These are phyloP conservation scores for Phytophthora boehmeriae DNA, from an alignment of 352 stramenopile species.

Conservation along the genomic window DNA sequence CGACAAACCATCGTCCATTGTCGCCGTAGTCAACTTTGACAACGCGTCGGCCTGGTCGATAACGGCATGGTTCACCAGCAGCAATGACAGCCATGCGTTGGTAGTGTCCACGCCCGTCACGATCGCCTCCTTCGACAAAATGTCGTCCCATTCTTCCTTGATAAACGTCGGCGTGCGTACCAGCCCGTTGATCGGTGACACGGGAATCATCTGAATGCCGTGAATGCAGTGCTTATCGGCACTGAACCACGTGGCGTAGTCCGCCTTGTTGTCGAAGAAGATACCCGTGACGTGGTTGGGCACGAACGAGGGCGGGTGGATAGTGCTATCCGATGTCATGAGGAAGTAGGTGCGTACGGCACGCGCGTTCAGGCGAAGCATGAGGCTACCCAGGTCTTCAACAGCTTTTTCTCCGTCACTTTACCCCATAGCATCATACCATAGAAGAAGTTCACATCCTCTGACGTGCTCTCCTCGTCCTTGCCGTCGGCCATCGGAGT, in stretches of 20 bases:
- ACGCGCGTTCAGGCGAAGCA: constrained; percentile 53
- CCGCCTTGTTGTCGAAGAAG: constrained; percentile 79
- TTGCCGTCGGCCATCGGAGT: constrained; percentile 49
- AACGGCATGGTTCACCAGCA: constrained; percentile 59
- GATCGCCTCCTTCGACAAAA: constrained; percentile 71
- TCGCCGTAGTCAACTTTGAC: constrained; percentile 7
- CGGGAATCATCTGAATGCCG: constrained; percentile 83
- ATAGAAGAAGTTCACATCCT: constrained; percentile 67
- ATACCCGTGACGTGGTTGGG: constrained; percentile 70
- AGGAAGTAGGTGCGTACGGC: constrained; percentile 65
- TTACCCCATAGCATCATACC: constrained; percentile 62
- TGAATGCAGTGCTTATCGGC: constrained; percentile 79
- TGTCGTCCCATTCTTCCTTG: constrained; percentile 77
- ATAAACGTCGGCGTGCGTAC: constrained; percentile 68
- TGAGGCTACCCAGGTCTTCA: constrained; percentile 49
- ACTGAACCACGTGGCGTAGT: constrained; percentile 84
- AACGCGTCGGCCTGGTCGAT: constrained; percentile 49
- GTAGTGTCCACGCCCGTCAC: constrained; percentile 47
- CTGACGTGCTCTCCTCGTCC: constrained; percentile 53
- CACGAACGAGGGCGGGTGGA: constrained; percentile 57
- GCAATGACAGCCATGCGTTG: constrained; percentile 57
- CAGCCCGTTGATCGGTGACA: constrained; percentile 76
- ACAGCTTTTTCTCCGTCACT: constrained; percentile 42
- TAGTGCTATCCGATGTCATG: constrained; percentile 56
- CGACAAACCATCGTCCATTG: constrained; percentile 44